Evolutionary conservation across 2,329 filamentous ascomycete genomes (phyloP).

Genomic region (Colletotrichum liaoningense): DNA sequence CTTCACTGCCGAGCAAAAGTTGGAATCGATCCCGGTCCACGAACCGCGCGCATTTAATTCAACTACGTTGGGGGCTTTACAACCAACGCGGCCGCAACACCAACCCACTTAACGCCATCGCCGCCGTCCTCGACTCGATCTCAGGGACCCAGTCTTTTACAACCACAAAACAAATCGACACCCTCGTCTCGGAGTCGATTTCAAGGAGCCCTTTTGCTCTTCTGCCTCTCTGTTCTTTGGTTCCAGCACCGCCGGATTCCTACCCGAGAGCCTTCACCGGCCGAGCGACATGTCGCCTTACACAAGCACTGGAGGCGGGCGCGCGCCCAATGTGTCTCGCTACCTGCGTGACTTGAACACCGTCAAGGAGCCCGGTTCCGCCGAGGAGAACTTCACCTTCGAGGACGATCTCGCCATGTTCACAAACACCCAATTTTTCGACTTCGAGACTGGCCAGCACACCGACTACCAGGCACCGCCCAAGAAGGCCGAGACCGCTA

Average conservation of each 20-base stretch:
- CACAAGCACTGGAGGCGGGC: constrained; percentile 68
- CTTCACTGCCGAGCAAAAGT: constrained; percentile 13
- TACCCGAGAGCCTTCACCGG: constrained; percentile 21
- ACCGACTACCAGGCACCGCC: constrained; percentile 66
- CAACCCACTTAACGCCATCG: constrained; percentile 28
- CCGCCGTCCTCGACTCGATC: constrained; percentile 8
- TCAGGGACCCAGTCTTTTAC: constrained; percentile 11
- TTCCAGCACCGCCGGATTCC: constrained; percentile 1
- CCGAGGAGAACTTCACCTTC: constrained; percentile 71
- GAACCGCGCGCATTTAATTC: constrained; percentile 13
- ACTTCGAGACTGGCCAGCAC: constrained; percentile 76
- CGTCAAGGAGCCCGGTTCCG: constrained; percentile 66
- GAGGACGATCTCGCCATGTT: constrained; percentile 83
- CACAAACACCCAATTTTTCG: constrained; percentile 85
- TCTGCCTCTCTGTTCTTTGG: constrained; percentile 1
- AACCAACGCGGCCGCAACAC: constrained; percentile 15
- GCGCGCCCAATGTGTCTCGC: constrained; percentile 88
- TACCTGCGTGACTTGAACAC: constrained; percentile 90
- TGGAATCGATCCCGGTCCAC: constrained; percentile 14
- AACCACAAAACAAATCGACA: constrained; percentile 32
- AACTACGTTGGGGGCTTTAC: constrained; percentile 6
- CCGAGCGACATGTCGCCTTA: constrained; percentile 72
- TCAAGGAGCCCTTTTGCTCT: constrained; percentile 21
- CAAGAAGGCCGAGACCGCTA: constrained; percentile 52
- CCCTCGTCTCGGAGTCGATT: constrained; percentile 14